Evolutionary conservation across 2,329 filamentous ascomycete species (phyloP).

Genomic region (Colletotrichum sp.): DNA sequence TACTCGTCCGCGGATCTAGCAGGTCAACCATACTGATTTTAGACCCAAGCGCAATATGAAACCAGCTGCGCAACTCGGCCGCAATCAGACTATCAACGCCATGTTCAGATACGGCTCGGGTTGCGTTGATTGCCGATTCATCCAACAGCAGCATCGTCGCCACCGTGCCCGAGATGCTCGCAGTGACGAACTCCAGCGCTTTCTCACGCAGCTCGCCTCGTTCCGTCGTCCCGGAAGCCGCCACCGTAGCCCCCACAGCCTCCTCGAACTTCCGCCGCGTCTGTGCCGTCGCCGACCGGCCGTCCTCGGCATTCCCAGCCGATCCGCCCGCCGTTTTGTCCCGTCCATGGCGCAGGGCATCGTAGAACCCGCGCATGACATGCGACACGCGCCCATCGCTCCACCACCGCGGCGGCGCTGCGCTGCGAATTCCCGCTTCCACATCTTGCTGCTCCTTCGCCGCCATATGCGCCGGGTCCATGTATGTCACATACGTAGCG

Average conservation of each 20-base stretch:
- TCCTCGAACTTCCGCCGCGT: not conserved
- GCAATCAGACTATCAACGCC: not conserved
- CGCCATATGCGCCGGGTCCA: not conserved
- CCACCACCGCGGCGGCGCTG: not conserved
- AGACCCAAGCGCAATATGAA: not conserved
- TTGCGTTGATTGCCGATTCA: not conserved
- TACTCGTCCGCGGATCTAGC: not conserved
- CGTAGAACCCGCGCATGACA: not conserved
- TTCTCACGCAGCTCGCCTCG: not conserved
- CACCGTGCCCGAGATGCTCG: not conserved
- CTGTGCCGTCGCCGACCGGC: not conserved
- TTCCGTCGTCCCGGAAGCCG: not conserved
- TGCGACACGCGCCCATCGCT: not conserved
- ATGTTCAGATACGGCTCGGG: not conserved
- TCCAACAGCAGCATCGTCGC: not conserved
- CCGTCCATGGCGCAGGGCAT: not conserved
- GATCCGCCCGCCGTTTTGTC: not conserved
- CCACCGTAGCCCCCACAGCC: not conserved
- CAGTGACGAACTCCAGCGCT: fast-evolving
- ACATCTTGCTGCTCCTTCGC: not conserved
- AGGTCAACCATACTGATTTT: not conserved
- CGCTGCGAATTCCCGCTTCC: not conserved
- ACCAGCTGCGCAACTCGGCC: not conserved
- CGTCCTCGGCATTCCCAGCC: not conserved
- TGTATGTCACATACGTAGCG: not conserved